Base-by-base conservation (phyloP, 306 rosid genomes). In the Ormosia semicastrata region DNA sequence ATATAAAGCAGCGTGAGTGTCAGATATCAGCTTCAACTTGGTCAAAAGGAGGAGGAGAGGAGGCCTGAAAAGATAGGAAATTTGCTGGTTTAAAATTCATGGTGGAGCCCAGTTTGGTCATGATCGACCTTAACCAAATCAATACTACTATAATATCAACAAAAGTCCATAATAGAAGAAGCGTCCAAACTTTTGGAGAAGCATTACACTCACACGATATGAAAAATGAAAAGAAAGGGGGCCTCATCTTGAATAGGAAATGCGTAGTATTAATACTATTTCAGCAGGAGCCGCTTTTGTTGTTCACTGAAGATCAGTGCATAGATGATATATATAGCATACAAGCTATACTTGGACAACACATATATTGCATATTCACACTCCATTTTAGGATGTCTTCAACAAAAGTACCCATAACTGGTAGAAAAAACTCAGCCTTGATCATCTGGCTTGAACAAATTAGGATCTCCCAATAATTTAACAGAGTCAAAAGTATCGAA, bases 31-130 rank as follows among this genome's bases (percentile, higher is more conserved):
- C 80, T 76, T 85, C 87, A 82, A 77, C 54, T 82, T 84, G 87
- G 93, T 91, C 93, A 89, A 91, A 86, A 83, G 89, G 79, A 18
- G 62, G n/a, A 71, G 66, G 52, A 17, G 64, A 53, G 37, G 37
- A 9, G 46, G 56, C 81, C 58, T 86, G 63, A 80, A 86, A 85
- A 70, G 82, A 57, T 34, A 2, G 77, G 24, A 84, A 71, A 65
- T 67, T 76, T 80, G 57, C 60, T 76, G 75, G 49, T 65, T 57
- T 74, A 71, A 37, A 60, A 68, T 58, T 43, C 41, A 79, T 50
- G 85, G 88, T 86, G 90, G 91, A 75, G 81, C 89, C 91, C 65
- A 33, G 53, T 82, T 86, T 68, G 83, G 88, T 66, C 79, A 82
- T 46, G 77, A 86, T 78, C 80, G 70, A 78, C 71, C 24, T 40